These are phyloP conservation scores for Effrenium voratum DNA, from an alignment of 73 alveolate species.

Conservation along the genomic window DNA sequence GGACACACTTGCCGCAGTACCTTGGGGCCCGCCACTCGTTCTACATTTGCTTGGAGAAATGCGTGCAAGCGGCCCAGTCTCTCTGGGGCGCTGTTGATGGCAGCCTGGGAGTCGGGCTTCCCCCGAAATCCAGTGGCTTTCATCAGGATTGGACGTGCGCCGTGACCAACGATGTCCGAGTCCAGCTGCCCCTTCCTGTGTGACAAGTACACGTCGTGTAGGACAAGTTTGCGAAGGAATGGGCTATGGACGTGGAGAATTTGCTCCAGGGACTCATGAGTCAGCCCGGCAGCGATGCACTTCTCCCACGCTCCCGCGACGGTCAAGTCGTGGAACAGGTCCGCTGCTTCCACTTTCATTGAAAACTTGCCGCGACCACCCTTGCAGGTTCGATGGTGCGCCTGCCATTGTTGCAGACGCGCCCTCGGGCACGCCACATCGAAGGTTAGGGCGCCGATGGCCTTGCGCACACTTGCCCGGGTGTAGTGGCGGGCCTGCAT, in stretches of 20 bases:
- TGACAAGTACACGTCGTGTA: background rate
- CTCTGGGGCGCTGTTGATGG: no score
- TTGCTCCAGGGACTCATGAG: background rate
- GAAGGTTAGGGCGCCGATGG: no score
- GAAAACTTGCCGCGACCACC: background rate
- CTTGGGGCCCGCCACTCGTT: no score
- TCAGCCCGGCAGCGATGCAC: background rate
- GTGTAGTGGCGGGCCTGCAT: background rate
- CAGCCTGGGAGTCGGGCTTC: no score
- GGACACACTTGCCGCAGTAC: no score
- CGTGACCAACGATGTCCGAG: background rate
- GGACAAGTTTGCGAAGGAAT: background rate
- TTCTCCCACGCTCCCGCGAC: conserved; percentile 1
- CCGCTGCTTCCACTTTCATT: background rate
- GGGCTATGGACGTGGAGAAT: background rate
- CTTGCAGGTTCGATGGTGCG: background rate
- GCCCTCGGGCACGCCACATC: background rate
- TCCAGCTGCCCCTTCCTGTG: background rate
- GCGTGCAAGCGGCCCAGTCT: no score
- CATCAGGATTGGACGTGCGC: background rate
- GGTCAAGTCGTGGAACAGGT: background rate
- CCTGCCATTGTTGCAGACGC: background rate
- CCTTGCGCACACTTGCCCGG: background rate
- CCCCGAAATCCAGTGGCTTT: no score
- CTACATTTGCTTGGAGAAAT: no score